phyloP scores from a whole-genome alignment of 192 early-diverging fungal species.

The Backusella mclennaniae region DNA sequence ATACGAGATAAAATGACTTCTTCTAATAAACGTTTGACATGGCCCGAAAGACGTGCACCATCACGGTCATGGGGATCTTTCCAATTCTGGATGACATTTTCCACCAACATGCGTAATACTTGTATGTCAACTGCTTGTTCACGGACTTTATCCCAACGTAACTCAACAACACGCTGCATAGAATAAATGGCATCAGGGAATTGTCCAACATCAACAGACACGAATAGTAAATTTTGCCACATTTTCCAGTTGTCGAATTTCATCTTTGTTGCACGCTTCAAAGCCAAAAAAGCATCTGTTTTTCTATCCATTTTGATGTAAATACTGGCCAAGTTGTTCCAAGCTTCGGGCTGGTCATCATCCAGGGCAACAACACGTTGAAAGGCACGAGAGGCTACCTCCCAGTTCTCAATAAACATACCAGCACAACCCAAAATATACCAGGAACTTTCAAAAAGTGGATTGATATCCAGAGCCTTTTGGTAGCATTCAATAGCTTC shows the following conservation, averaged over 20 bases:
- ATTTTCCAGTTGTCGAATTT: slow-evolving; percentile 86
- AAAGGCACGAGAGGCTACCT: slow-evolving; percentile 73
- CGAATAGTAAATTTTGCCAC: slow-evolving; percentile 91
- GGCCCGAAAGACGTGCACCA: slow-evolving; percentile 44
- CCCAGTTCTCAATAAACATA: slow-evolving; percentile 77
- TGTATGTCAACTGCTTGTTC: slow-evolving; percentile 79
- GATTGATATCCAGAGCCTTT: slow-evolving; percentile 87
- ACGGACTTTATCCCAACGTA: slow-evolving; percentile 67
- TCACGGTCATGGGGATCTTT: slow-evolving; percentile 52
- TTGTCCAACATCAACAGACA: slow-evolving; percentile 73
- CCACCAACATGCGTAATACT: slow-evolving; percentile 72
- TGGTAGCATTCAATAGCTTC: slow-evolving; percentile 73
- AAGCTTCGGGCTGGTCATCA: slow-evolving; percentile 87
- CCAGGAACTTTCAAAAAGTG: slow-evolving; percentile 95
- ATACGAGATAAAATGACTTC: slow-evolving; percentile 74
- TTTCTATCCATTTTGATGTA: slow-evolving; percentile 72
- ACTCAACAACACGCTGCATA: slow-evolving; percentile 76
- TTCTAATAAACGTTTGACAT: slow-evolving; percentile 64
- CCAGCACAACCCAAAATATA: slow-evolving; percentile 94
- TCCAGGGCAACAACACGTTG: slow-evolving; percentile 70
- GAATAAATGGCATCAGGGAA: slow-evolving; percentile 83
- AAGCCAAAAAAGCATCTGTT: slow-evolving; percentile 75
- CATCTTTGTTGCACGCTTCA: slow-evolving; percentile 78
- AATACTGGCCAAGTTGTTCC: slow-evolving; percentile 93
- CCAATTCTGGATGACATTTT: slow-evolving; percentile 57